These are phyloP conservation scores for Mortierella hygrophila DNA, from an alignment of 192 early-diverging fungal species.

Conservation along the genomic window DNA sequence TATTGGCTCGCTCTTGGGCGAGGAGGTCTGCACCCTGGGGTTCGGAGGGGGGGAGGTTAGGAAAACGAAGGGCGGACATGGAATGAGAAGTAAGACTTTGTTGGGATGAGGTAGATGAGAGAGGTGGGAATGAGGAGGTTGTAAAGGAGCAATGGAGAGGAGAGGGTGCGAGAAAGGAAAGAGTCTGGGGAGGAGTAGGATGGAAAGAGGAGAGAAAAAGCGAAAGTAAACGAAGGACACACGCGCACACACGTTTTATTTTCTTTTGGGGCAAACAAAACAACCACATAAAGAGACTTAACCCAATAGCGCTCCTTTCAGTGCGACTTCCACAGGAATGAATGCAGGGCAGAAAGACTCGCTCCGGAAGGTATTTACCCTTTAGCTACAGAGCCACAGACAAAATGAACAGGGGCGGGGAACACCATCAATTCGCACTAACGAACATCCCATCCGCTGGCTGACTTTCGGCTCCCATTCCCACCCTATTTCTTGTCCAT, in stretches of 20 bases:
- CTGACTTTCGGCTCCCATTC: background rate
- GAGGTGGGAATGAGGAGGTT: background rate
- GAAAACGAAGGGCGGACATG: conserved; percentile 53
- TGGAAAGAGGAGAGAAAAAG: background rate
- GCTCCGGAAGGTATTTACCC: background rate
- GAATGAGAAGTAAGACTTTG: background rate
- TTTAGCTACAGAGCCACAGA: background rate
- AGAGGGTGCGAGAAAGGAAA: background rate
- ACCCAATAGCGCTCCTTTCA: background rate
- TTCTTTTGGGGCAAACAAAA: background rate
- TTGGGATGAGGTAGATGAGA: background rate
- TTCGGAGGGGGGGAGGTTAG: conserved; percentile 52
- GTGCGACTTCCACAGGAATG: background rate
- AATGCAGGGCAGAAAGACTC: background rate
- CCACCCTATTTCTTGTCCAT: too few species aligned
- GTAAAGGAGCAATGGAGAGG: background rate
- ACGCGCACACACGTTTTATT: background rate
- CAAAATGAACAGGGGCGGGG: background rate
- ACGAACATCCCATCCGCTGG: background rate
- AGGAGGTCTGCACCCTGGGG: conserved; percentile 67
- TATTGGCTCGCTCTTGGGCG: conserved; percentile 72
- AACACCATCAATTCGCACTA: too few species aligned
- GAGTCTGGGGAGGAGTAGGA: background rate
- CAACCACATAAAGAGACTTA: background rate
- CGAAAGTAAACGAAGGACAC: background rate